Evolutionary conservation across 2,329 filamentous ascomycete species (phyloP).

Genomic region (Aspergillus calidoustus): DNA sequence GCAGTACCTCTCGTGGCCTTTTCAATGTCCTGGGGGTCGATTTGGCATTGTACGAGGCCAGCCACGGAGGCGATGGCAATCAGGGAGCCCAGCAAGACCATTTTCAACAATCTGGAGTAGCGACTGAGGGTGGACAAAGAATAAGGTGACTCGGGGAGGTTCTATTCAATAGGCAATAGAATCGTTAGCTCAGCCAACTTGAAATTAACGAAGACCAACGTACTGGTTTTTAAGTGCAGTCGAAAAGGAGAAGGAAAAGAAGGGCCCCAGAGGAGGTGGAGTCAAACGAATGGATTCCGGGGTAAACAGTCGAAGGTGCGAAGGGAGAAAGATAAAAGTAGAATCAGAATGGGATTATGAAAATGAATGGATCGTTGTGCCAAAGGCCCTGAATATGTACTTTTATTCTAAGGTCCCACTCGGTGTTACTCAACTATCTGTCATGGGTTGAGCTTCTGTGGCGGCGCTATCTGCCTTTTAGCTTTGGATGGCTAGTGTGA

Average conservation of each 20-base stretch:
- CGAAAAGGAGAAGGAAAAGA: conserved; percentile 1
- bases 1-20: conserved; percentile 42
- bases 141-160: background rate
- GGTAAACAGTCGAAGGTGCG: conserved; percentile 5
- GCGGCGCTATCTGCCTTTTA: conserved; percentile 28
- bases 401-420: conserved; percentile 15
- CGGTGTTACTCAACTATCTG: conserved; percentile 22
- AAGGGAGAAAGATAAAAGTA: background rate
- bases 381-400: conserved; percentile 25
- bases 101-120: conserved; percentile 23
- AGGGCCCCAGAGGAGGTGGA: conserved; percentile 1
- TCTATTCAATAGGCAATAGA: background rate
- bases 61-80: conserved; percentile 38
- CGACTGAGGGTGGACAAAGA: conserved; percentile 3
- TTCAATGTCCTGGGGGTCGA: conserved; percentile 45
- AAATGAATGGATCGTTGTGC: conserved; percentile 3
- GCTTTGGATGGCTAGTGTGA: conserved; percentile 19
- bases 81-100: conserved; percentile 35
- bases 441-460: conserved; percentile 24
- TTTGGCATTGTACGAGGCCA: conserved; percentile 40
- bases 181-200: background rate
- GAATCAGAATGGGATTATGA: conserved; percentile 10
- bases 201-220: background rate
- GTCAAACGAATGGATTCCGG: conserved; percentile 12
- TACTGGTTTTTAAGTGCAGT: background rate